Percentiles rank a stretch among this genome's conserved stretches.
Conservation (phyloP, 192 early-diverging fungal species). For the Globomyces pollinis-pini region DNA sequence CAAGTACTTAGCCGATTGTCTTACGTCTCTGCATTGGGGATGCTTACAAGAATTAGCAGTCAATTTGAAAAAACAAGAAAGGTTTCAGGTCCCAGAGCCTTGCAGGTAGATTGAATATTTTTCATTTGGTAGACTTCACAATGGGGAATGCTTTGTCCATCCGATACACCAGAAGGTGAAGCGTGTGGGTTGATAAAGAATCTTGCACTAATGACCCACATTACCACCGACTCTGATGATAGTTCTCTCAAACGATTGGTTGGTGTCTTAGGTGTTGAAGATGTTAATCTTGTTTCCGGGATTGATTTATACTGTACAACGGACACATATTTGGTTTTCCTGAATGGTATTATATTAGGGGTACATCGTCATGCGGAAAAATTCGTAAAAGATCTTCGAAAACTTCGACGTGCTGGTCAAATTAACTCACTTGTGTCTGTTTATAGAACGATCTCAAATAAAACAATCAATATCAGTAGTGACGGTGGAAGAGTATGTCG, state of each 20-base stretch:
- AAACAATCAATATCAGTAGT: conserved; percentile 82
- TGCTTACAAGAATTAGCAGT: conserved; percentile 93
- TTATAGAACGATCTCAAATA: conserved; percentile 73
- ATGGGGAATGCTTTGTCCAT: conserved; percentile 95
- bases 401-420: conserved; percentile 75
- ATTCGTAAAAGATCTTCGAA: conserved; percentile 83
- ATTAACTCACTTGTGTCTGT: conserved; percentile 88
- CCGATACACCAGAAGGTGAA: conserved; percentile 98
- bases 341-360: conserved; percentile 92
- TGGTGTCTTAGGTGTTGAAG: conserved; percentile 86
- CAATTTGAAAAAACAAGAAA: conserved; percentile 99
- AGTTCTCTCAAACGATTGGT: conserved; percentile 66
- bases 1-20: conserved; percentile 88
- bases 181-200: conserved; percentile 97
- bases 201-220: conserved; percentile 96
- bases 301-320: conserved; percentile 68
- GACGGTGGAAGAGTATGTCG: conserved; percentile 96
- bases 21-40: conserved; percentile 92
- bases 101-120: too few relatives aligned
- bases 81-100: conserved; percentile 80
- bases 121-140: too few relatives aligned
- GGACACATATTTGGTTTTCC: conserved; percentile 75
- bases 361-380: conserved; percentile 70
- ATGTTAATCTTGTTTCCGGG: conserved; percentile 81
- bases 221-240: conserved; percentile 91